Evolutionary conservation across 768 basidiomycete species (phyloP).

Genomic region (Ramaria sp.): DNA sequence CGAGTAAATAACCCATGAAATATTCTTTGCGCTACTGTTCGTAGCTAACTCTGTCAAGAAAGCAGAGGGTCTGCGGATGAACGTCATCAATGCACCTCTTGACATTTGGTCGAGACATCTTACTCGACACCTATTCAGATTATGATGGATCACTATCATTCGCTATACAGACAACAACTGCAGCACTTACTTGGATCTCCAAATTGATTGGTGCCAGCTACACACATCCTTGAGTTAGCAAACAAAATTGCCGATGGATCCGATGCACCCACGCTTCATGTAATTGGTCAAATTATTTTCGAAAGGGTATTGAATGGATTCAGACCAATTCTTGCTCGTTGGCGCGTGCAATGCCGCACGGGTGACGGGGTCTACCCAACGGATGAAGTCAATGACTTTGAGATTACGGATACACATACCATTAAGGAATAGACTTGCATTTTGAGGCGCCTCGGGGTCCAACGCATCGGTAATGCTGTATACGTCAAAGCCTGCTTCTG

Average conservation of each 20-base stretch:
- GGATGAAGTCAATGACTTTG: not conserved
- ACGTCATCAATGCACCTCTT: not conserved
- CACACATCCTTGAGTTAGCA: not conserved
- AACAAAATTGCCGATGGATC: not conserved
- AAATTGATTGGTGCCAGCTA: slow-evolving; percentile 7
- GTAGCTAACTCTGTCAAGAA: slow-evolving; percentile 4
- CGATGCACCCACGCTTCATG: not conserved
- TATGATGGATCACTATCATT: no score
- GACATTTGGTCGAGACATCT: slow-evolving; percentile 9
- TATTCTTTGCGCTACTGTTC: not conserved
- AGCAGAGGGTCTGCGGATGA: not conserved
- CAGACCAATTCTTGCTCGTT: slow-evolving; percentile 37
- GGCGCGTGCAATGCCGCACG: slow-evolving; percentile 59
- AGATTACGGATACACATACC: slow-evolving; percentile 25
- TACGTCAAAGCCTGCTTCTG: slow-evolving; percentile 9
- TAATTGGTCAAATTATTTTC: slow-evolving; percentile 17
- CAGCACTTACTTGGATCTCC: slow-evolving; percentile 24
- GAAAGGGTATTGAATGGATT: slow-evolving; percentile 25
- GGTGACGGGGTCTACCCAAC: slow-evolving; percentile 16
- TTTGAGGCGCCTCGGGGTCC: slow-evolving; percentile 36
- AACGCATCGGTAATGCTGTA: slow-evolving; percentile 30
- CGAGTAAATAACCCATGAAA: slow-evolving; percentile 7
- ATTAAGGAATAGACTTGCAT: slow-evolving; percentile 51
- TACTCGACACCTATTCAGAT: slow-evolving; percentile 22
- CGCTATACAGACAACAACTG: not conserved